Evolutionary conservation across 116 monocot species (phyloP).

Genomic region (Papilionanthe hybrid): DNA sequence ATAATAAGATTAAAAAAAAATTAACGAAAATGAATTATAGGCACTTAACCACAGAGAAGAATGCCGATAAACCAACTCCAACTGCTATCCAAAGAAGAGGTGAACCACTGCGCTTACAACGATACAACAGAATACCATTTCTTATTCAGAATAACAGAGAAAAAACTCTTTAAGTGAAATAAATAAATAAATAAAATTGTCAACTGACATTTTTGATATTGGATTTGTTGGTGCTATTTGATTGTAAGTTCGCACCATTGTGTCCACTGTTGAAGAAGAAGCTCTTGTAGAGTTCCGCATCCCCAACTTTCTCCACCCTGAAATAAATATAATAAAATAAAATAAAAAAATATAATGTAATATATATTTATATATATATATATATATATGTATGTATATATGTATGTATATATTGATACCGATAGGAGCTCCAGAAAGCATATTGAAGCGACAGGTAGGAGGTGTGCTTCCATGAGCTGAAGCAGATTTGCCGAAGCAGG

Average conservation of each 20-base stretch:
- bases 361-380: neutral
- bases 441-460: neutral
- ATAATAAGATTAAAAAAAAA: neutral
- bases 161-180: no score
- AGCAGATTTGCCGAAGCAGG: neutral
- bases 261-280: neutral
- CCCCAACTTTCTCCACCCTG: neutral
- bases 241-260: neutral
- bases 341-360: no score
- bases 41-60: slow-evolving; percentile 3
- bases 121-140: neutral
- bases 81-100: slow-evolving; percentile 10
- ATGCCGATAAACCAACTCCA: slow-evolving; percentile 10
- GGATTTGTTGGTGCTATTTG: neutral
- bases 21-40: neutral
- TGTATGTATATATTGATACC: neutral
- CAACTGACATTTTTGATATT: slow-evolving; percentile 2
- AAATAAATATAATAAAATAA: neutral
- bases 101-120: neutral
- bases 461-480: neutral
- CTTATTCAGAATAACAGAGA: neutral
- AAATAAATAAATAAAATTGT: neutral
- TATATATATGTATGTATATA: neutral
- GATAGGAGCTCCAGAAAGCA: neutral
- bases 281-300: neutral